These are phyloP conservation scores for Forsythia suspensa DNA, from an alignment of 257 asterid genomes.

Conservation along the genomic window DNA sequence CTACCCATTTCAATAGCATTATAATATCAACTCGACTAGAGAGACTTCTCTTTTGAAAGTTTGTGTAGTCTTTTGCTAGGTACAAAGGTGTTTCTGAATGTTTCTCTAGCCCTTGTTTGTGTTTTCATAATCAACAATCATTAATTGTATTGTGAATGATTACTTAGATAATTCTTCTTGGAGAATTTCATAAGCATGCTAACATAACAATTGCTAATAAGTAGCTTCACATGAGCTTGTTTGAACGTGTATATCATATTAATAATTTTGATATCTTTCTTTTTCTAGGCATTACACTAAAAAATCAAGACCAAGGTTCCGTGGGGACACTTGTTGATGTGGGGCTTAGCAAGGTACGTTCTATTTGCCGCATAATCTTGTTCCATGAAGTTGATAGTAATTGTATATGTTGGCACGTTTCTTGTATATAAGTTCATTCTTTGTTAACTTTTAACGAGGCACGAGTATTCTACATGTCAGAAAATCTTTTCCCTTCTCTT, in stretches of 20 bases:
- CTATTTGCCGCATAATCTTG: constrained; percentile 5
- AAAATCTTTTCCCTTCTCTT: not conserved
- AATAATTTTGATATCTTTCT: constrained; percentile 12
- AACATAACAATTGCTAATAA: not conserved
- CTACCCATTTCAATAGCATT: not conserved
- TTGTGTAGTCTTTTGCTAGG: not conserved
- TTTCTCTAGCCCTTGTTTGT: not conserved
- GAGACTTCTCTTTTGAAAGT: not conserved
- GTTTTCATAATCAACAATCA: not conserved
- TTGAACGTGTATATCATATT: not conserved
- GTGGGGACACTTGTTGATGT: constrained; percentile 78
- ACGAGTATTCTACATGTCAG: not conserved
- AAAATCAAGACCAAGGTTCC: constrained; percentile 41
- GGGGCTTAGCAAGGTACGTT: constrained; percentile 83
- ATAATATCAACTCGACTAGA: not conserved
- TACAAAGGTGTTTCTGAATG: not conserved
- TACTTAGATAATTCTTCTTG: not conserved
- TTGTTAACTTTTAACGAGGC: not conserved
- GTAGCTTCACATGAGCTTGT: not conserved
- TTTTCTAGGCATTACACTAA: constrained; percentile 66
- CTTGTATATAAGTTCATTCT: not conserved
- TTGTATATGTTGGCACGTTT: not conserved
- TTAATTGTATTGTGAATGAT: not conserved
- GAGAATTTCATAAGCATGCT: not conserved
- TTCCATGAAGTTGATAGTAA: constrained; percentile 7